Evolutionary conservation across 1,284 basidiomycete genomes (phyloP), one percentile per base, ranked within the genome.

Genomic region (Albatrellus sp.): DNA sequence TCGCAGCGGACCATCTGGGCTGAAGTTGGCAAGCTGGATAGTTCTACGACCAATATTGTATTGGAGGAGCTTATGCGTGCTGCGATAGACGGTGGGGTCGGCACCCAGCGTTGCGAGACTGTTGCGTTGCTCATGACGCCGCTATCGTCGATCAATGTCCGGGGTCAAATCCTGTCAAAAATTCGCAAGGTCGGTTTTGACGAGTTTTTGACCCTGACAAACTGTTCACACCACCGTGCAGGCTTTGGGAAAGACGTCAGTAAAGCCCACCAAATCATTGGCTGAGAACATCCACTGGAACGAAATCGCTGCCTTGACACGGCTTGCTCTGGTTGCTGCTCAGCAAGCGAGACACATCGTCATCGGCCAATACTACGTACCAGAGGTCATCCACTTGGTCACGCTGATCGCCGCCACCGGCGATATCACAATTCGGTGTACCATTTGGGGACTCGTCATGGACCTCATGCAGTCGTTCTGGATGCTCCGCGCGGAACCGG

Each of bases 381-480:
- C 90, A 0, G 90, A 94, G 57, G 69, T 87, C 32, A 69, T 82
- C 38, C 86, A 93, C 59, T 67, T 88, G 30, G 75, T 89, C 45
- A 80, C 80, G 1, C 68, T 91, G 14, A 68, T 87, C 1, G 77
- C 82, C 6, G 84, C 77, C 10, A 77, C 78, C 14, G 90, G 90
- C 8, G 73, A 84, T 1, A 64, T 79, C 0, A 62, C 80, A 19
- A 77, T 91, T 43, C 79, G 89, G 13, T 81, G 81, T 49, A 83
- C 87, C 5, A 75, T 89, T 37, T 89, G 88, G 56, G 87, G 84
- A 2, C 73, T 89, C 37, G 64, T 89, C 46, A 72, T 90, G 57
- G 90, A 90, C 58, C 69, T 89, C 24, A 63, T 92, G 19, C 88
- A 92, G 53, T 75, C 81, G 0, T 61, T 91, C 9, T 79, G 78